Conservation (phyloP, 2,329 filamentous ascomycete genomes). For the Hymenoscyphus albidus region DNA sequence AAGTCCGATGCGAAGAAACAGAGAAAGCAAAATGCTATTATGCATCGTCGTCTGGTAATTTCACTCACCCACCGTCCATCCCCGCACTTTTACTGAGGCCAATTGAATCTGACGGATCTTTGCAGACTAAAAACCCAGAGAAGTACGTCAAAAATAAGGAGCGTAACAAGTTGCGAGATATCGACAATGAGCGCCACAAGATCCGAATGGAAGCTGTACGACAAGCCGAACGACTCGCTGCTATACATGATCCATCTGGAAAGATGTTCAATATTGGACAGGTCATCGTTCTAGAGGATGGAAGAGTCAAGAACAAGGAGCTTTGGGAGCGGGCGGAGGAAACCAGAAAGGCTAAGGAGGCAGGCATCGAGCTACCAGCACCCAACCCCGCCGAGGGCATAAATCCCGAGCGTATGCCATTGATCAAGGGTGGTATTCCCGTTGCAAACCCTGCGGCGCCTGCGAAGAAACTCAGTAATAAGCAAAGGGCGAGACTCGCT, state of each 20-base stretch:
- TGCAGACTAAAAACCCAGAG: conserved; percentile 34
- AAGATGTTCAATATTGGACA: conserved; percentile 34
- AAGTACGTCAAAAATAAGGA: conserved; percentile 37
- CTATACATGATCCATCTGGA: conserved; percentile 33
- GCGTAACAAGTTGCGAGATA: conserved; percentile 32
- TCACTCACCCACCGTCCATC: not conserved
- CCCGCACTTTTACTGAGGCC: not conserved
- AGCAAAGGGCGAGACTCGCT: conserved; percentile 21
- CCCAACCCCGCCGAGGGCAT: conserved; percentile 6
- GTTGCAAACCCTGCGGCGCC: not conserved
- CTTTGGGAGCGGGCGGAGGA: conserved; percentile 17
- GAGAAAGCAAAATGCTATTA: conserved; percentile 26
- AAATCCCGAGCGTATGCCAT: conserved; percentile 11
- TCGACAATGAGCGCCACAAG: conserved; percentile 33
- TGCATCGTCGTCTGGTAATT: conserved; percentile 25
- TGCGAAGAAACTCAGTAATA: conserved; percentile 21
- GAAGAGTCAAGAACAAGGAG: conserved; percentile 30
- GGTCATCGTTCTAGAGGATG: conserved; percentile 30
- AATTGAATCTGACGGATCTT: conserved; percentile 2
- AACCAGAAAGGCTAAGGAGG: conserved; percentile 16
- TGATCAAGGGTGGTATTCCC: not conserved
- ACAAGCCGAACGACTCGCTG: conserved; percentile 33
- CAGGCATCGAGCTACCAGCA: conserved; percentile 3
- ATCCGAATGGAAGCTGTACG: conserved; percentile 33
- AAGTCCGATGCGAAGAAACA: conserved; percentile 30